These are phyloP conservation scores for Globisporangium perplexum DNA, from an alignment of 352 stramenopile genomes.

Conservation along the genomic window DNA sequence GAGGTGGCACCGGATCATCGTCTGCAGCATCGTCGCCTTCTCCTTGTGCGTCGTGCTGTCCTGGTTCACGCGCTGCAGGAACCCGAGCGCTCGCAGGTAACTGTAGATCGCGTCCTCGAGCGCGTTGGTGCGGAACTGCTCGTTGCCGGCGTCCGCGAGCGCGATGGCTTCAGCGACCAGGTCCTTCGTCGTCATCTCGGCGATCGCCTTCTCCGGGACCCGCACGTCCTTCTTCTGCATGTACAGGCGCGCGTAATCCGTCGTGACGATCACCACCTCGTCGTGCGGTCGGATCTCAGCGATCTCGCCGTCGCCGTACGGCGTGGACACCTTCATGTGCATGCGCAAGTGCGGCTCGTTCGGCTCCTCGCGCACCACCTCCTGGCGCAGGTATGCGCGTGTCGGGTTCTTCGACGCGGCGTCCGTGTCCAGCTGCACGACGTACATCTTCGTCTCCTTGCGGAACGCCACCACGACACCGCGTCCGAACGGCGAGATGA, in stretches of 20 bases:
- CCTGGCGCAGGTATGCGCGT: conserved; percentile 62
- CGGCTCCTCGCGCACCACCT: conserved; percentile 61
- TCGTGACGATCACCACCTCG: conserved; percentile 63
- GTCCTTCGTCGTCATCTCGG: conserved; percentile 78
- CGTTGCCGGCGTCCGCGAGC: conserved; percentile 64
- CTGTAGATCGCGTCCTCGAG: conserved; percentile 67
- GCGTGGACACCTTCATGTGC: conserved; percentile 73
- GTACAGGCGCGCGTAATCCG: conserved; percentile 61
- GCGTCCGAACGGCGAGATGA: conserved; percentile 69
- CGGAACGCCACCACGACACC: conserved; percentile 71
- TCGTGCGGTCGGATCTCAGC: conserved; percentile 63
- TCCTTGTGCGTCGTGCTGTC: conserved; percentile 78
- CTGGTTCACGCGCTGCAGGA: conserved; percentile 74
- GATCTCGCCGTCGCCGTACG: conserved; percentile 61
- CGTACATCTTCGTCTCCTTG: conserved; percentile 69
- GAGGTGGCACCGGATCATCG: conserved; percentile 85
- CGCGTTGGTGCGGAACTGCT: conserved; percentile 52
- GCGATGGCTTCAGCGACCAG: conserved; percentile 59
- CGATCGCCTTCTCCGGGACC: conserved; percentile 51
- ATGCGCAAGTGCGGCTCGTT: conserved; percentile 63
- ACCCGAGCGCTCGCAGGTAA: conserved; percentile 66
- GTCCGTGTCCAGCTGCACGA: conserved; percentile 69
- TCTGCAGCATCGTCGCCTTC: conserved; percentile 82
- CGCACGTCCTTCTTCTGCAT: conserved; percentile 80
- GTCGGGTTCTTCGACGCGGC: conserved; percentile 50